Conservation (phyloP, 768 basidiomycete genomes). For the Phlebiopsis flavidoalba region DNA sequence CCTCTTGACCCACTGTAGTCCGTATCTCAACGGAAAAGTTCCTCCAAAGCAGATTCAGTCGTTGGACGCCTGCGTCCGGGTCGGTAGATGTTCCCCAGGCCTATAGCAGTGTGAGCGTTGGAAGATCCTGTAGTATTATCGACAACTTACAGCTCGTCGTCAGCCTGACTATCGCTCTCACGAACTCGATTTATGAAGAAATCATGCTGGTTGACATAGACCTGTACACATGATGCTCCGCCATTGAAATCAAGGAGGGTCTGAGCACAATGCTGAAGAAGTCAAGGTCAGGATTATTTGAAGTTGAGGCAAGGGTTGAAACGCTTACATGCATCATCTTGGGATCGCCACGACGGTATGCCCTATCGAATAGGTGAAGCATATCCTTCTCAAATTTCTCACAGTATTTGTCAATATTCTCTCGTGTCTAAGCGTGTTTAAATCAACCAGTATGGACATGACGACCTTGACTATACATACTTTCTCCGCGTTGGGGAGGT, state of each 20-base stretch:
- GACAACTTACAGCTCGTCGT: constrained; percentile 48
- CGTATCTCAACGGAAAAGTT: constrained; percentile 85
- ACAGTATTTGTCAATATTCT: constrained; percentile 93
- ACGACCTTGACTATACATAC: constrained; percentile 30
- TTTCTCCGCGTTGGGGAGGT: constrained; percentile 76
- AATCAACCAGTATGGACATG: not conserved
- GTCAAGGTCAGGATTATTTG: not conserved
- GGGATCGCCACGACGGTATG: constrained; percentile 95
- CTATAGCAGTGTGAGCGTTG: constrained; percentile 35
- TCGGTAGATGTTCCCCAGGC: constrained; percentile 78
- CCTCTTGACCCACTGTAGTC: constrained; percentile 88
- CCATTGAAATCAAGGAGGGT: constrained; percentile 97
- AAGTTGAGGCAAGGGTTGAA: constrained; percentile 35
- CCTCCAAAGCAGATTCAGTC: constrained; percentile 70
- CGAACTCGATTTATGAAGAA: constrained; percentile 96
- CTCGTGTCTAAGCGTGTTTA: constrained; percentile 56
- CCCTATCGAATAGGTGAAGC: constrained; percentile 91
- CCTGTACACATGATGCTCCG: constrained; percentile 92
- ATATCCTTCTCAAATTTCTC: constrained; percentile 99
- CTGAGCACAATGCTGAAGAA: constrained; percentile 89
- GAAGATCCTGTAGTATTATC: not conserved
- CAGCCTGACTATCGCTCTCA: constrained; percentile 49
- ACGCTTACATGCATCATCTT: constrained; percentile 99
- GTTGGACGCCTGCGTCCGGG: constrained; percentile 70
- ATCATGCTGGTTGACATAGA: constrained; percentile 99